Conservation (phyloP, 345 rosid species). For the Melaleuca quinquenervia region DNA sequence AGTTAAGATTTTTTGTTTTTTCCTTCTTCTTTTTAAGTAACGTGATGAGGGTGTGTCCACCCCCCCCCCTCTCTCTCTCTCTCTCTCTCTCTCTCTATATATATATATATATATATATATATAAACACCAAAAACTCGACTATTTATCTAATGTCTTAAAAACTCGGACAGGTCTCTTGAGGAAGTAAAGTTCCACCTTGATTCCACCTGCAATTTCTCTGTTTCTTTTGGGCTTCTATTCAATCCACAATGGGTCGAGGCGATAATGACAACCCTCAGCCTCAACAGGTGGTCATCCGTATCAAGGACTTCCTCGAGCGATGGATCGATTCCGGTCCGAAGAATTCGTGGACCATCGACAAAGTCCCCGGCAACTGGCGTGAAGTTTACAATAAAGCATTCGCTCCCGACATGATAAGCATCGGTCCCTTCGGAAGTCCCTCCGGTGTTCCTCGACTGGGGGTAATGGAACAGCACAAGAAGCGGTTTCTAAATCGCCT, state of each 20-base stretch:
- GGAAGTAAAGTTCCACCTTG: neutral
- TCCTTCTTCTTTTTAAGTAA: too few relatives aligned
- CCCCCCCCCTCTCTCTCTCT: too few relatives aligned
- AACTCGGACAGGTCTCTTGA: too few relatives aligned
- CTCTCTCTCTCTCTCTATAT: too few relatives aligned
- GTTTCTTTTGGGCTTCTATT: neutral
- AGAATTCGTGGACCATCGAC: neutral
- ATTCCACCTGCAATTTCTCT: neutral
- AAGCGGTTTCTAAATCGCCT: neutral
- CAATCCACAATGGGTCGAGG: neutral
- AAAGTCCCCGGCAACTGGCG: neutral
- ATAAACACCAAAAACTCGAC: too few relatives aligned
- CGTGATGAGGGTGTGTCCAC: too few relatives aligned
- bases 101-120: too few relatives aligned
- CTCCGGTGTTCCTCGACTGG: neutral
- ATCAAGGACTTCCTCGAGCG: neutral
- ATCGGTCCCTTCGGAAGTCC: neutral
- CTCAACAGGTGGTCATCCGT: neutral
- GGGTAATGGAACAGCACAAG: slow-evolving; percentile 6
- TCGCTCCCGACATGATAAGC: neutral
- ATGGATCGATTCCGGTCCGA: neutral
- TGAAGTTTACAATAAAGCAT: neutral
- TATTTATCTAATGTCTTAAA: too few relatives aligned
- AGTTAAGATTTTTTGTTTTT: too few relatives aligned
- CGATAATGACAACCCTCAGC: neutral